These are phyloP conservation scores for Elaphomyces granulatus DNA, from an alignment of 495 filamentous ascomycete genomes.

Conservation along the genomic window DNA sequence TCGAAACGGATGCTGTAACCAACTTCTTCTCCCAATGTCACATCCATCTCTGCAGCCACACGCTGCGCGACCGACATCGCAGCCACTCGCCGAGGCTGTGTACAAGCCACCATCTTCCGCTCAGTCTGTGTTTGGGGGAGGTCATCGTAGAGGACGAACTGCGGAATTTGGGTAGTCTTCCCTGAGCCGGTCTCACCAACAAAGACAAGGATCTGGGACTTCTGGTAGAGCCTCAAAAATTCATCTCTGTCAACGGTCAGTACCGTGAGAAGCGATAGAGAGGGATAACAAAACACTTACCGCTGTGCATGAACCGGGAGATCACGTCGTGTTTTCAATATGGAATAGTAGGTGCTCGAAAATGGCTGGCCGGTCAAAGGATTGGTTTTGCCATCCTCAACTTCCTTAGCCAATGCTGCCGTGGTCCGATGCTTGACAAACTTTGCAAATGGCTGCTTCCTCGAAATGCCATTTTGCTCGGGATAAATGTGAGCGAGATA, in stretches of 20 bases:
- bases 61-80: conserved; percentile 98
- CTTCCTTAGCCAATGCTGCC: conserved; percentile 50
- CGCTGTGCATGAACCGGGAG: conserved; percentile 84
- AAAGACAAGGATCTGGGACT: conserved; percentile 89
- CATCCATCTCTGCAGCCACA: conserved; percentile 95
- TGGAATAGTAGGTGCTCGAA: conserved; percentile 74
- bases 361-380: conserved; percentile 66
- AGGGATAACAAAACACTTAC: conserved; percentile 29
- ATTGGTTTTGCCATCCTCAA: conserved; percentile 73
- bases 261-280: no score
- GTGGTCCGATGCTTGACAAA: conserved; percentile 75
- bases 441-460: conserved; percentile 39
- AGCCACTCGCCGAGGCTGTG: conserved; percentile 92
- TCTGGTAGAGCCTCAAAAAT: conserved; percentile 84
- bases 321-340: conserved; percentile 67
- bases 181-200: conserved; percentile 99
- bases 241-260: no score
- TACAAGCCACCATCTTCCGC: conserved; percentile 87
- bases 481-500: conserved; percentile 84
- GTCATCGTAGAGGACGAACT: conserved; percentile 96
- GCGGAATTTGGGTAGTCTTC: conserved; percentile 97
- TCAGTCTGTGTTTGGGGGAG: conserved; percentile 72
- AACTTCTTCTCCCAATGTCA: conserved; percentile 84
- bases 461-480: conserved; percentile 31
- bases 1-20: conserved; percentile 99